phyloP scores from a whole-genome alignment of 2,329 filamentous ascomycete genomes.

The Zasmidium cellare region DNA sequence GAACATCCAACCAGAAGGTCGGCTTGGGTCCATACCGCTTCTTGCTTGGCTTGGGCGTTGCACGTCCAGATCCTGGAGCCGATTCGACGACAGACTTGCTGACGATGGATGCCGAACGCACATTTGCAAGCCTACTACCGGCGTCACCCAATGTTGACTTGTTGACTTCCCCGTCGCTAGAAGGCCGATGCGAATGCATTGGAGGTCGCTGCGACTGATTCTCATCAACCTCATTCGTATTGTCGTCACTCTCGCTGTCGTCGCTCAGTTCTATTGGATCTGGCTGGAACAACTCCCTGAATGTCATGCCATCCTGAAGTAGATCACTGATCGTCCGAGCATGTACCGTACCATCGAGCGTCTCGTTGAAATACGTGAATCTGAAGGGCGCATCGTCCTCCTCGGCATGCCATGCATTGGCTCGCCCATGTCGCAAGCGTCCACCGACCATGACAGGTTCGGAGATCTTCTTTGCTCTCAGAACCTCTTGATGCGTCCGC shows the following conservation, averaged over 20 bases:
- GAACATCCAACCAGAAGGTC: slow-evolving; percentile 94
- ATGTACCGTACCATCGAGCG: slow-evolving; percentile 93
- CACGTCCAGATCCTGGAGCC: slow-evolving; percentile 21
- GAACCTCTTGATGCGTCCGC: slow-evolving; percentile 67
- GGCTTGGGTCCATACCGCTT: slow-evolving; percentile 70
- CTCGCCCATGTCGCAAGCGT: slow-evolving; percentile 73
- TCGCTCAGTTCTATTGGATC: slow-evolving; percentile 75
- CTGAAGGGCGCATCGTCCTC: slow-evolving; percentile 90
- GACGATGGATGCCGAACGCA: slow-evolving; percentile 7
- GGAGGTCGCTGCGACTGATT: not conserved
- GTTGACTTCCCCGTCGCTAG: slow-evolving; percentile 1
- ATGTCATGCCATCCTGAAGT: slow-evolving; percentile 73
- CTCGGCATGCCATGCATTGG: slow-evolving; percentile 75
- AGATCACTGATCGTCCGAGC: slow-evolving; percentile 93
- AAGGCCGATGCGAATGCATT: not conserved
- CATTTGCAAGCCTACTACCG: not conserved
- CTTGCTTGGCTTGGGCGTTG: slow-evolving; percentile 30
- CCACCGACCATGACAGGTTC: slow-evolving; percentile 93
- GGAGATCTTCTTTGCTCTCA: slow-evolving; percentile 85
- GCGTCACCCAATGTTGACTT: not conserved
- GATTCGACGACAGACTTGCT: slow-evolving; percentile 13
- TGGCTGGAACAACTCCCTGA: slow-evolving; percentile 86
- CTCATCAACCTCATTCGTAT: slow-evolving; percentile 30
- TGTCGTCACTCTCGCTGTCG: slow-evolving; percentile 65
- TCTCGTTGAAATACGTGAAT: slow-evolving; percentile 98